Conservation (phyloP, 768 basidiomycete species). For the Mycena epipterygia region DNA sequence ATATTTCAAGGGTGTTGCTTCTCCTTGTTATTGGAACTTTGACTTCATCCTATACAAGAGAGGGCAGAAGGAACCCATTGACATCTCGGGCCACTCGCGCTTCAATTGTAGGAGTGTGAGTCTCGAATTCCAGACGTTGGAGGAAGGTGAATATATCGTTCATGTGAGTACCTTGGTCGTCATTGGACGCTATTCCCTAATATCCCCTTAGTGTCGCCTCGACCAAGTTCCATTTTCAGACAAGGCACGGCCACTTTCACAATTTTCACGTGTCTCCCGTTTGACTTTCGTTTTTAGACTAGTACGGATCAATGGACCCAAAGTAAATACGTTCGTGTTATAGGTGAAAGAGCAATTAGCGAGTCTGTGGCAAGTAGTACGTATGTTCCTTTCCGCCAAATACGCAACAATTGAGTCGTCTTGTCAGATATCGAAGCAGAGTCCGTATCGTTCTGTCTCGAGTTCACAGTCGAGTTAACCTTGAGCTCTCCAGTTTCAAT, state of each 20-base stretch:
- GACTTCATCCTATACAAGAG: constrained; percentile 48
- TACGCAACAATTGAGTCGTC: neutral
- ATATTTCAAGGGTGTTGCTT: constrained; percentile 45
- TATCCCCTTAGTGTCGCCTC: constrained; percentile 21
- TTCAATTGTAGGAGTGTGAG: constrained; percentile 41
- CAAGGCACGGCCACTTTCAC: neutral
- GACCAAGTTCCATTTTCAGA: constrained; percentile 34
- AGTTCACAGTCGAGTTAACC: neutral
- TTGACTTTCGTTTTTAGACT: neutral
- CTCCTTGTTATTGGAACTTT: constrained; percentile 43
- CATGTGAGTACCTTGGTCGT: constrained; percentile 21
- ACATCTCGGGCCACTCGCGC: constrained; percentile 34
- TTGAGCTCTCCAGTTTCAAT: neutral
- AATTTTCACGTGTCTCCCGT: neutral
- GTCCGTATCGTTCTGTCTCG: neutral
- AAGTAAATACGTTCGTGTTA: constrained; percentile 29
- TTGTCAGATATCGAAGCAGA: constrained; percentile 13
- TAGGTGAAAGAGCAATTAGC: constrained; percentile 19
- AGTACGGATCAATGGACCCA: constrained; percentile 26
- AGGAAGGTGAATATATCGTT: constrained; percentile 31
- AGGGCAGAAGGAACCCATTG: constrained; percentile 36
- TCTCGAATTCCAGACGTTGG: constrained; percentile 38
- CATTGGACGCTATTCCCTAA: neutral
- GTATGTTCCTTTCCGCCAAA: neutral
- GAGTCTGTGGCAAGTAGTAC: constrained; percentile 30